Conservation (phyloP, 2,329 filamentous ascomycete genomes). For the Calonectria naviculata region DNA sequence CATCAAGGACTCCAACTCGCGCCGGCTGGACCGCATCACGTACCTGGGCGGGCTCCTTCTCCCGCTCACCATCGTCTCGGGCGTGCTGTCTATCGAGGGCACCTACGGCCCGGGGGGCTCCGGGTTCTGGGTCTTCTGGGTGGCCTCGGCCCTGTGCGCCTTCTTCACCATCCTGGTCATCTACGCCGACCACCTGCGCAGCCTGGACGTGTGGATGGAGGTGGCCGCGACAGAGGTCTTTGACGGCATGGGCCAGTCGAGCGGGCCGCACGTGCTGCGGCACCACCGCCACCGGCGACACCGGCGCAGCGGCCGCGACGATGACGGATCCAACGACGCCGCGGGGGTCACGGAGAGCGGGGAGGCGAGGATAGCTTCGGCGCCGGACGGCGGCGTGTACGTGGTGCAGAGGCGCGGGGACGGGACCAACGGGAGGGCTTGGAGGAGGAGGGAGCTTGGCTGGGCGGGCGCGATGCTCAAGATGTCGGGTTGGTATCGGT, state of each 20-base stretch:
- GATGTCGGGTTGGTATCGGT: slow-evolving; percentile 49
- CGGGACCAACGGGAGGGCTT: slow-evolving; percentile 47
- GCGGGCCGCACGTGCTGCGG: background rate
- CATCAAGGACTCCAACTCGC: slow-evolving; percentile 47
- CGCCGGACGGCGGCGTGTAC: slow-evolving; percentile 34
- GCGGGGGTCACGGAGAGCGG: slow-evolving; percentile 40
- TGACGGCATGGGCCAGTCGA: slow-evolving; percentile 36
- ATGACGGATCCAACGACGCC: slow-evolving; percentile 40
- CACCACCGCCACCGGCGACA: slow-evolving; percentile 28
- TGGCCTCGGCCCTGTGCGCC: slow-evolving; percentile 51
- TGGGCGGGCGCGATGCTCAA: slow-evolving; percentile 59
- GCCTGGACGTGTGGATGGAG: slow-evolving; percentile 59
- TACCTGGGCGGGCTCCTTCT: slow-evolving; percentile 62
- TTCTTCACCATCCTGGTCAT: slow-evolving; percentile 55
- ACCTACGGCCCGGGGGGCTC: slow-evolving; percentile 53
- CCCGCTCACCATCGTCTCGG: slow-evolving; percentile 59
- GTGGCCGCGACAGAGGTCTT: slow-evolving; percentile 43
- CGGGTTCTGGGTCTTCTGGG: slow-evolving; percentile 63
- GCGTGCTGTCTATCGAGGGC: slow-evolving; percentile 59
- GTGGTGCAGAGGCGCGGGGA: slow-evolving; percentile 45
- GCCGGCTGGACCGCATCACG: slow-evolving; percentile 58
- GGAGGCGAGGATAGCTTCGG: slow-evolving; percentile 50
- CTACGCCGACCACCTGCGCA: slow-evolving; percentile 60
- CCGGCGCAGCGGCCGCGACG: slow-evolving; percentile 32
- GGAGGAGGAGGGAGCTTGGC: slow-evolving; percentile 56